Evolutionary conservation across 1,139 yeast species (phyloP), one percentile per base, ranked within the genome.

Genomic region (Lizanozyma gosingica): DNA sequence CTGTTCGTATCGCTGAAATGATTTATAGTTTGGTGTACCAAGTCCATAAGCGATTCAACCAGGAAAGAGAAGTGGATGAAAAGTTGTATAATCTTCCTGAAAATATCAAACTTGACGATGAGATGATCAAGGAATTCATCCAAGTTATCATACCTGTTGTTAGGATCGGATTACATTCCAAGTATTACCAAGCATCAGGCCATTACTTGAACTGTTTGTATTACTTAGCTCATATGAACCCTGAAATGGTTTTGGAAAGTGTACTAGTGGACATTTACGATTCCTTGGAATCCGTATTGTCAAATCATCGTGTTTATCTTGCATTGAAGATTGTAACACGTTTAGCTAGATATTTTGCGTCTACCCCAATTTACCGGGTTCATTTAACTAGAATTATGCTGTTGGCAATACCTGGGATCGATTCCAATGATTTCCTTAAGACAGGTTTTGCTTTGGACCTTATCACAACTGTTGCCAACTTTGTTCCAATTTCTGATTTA

Each of bases 361-460:
- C 67, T 17, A 71, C 78, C 3, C 83, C 84, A 1, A 59, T 79
- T 2, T 87, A 74, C 55, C 69, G 96, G 40, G 80, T 86, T 14
- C 98, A 92, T 53, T 63, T 87, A 18, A 77, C 94, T 0, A 76
- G 94, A 42, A 65, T 92, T 16, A 56, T 90, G 35, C 76, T 80
- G 39, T 69, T 86, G 56, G 66, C 83, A 1, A 59, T 90, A 14
- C 86, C 90, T 0, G 96, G 94, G 17, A 80, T 92, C 37, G 97
- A 92, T 56, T 78, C 94, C 1, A 92, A 90, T 57, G 98, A 92
- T 59, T 69, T 88, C 41, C 73, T 70, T 18, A 79, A 90, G 54
- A 82, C 96, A 0, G 68, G 81, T 32, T 72, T 77, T 40, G 77
- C 95, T 0, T 63, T 90, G 39, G 78, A 81, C 45, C 74, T 85